Conservation (phyloP, 225 moss, liverwort and hornwort species). For the Polytrichum commune region DNA sequence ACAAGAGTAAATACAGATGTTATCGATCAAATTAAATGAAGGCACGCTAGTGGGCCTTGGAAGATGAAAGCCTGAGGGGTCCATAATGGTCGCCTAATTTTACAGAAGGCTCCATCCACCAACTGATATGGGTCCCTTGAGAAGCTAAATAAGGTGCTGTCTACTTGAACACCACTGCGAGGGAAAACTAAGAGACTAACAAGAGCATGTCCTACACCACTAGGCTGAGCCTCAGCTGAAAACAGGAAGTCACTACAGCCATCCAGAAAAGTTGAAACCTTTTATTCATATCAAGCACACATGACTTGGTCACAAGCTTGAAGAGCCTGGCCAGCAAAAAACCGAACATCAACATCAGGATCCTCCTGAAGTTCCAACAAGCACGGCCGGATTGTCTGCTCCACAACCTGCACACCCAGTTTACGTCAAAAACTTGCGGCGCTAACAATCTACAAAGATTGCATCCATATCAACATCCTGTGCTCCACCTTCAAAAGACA, state of each 20-base stretch:
- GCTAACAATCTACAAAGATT: too few relatives aligned
- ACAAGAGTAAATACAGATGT: constrained; percentile 57
- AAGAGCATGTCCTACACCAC: constrained; percentile 26
- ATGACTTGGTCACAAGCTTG: constrained; percentile 98
- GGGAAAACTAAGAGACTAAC: constrained; percentile 27
- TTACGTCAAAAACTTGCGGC: too few relatives aligned
- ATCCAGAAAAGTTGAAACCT: constrained; percentile 6
- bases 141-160: constrained; percentile 31
- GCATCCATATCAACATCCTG: too few relatives aligned
- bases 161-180: constrained; percentile 30
- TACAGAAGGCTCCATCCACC: constrained; percentile 50
- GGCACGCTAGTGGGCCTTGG: constrained; percentile 28
- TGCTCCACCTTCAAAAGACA: too few relatives aligned
- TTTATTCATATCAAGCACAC: constrained; percentile 58
- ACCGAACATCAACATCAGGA: constrained; percentile 96
- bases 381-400: constrained; percentile 95
- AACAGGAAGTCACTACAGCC: constrained; percentile 25
- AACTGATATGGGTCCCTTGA: constrained; percentile 27
- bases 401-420: constrained; percentile 67
- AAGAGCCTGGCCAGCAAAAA: constrained; percentile 92
- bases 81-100: constrained; percentile 39
- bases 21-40: constrained; percentile 29
- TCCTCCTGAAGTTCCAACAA: constrained; percentile 94
- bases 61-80: constrained; percentile 34
- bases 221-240: constrained; percentile 17